Evolutionary conservation across 1,139 yeast genomes (phyloP).

Genomic region (Sugiyamaella pinicola): DNA sequence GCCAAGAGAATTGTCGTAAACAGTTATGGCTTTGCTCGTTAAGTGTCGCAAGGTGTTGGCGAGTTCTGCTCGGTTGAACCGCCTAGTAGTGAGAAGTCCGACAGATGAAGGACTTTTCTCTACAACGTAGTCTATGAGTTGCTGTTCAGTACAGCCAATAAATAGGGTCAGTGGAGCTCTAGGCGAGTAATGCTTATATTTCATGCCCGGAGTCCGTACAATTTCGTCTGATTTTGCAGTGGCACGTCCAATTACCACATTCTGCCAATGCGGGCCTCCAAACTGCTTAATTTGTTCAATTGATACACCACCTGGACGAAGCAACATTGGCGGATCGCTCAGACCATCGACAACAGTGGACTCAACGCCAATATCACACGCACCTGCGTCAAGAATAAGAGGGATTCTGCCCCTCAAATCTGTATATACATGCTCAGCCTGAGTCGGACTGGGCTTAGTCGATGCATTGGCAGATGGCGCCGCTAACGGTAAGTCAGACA

Average conservation of each 20-base stretch:
- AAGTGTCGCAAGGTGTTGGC: conserved; percentile 18
- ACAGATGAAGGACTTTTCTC: conserved; percentile 30
- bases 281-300: conserved; percentile 64
- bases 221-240: conserved; percentile 65
- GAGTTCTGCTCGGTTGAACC: conserved; percentile 23
- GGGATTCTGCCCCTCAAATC: conserved; percentile 86
- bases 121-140: conserved; percentile 8
- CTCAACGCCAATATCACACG: conserved; percentile 89
- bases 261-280: conserved; percentile 70
- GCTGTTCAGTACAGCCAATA: conserved; percentile 48
- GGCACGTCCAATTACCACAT: conserved; percentile 64
- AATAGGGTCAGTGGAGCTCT: conserved; percentile 79
- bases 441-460: conserved; percentile 90
- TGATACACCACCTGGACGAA: conserved; percentile 93
- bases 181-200: conserved; percentile 93
- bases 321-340: conserved; percentile 76
- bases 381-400: conserved; percentile 84
- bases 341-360: conserved; percentile 93
- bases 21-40: conserved; percentile 26
- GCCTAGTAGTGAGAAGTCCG: conserved; percentile 52
- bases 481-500: conserved; percentile 89
- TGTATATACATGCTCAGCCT: conserved; percentile 78
- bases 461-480: conserved; percentile 98
- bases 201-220: conserved; percentile 97
- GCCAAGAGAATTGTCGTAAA: conserved; percentile 57